Base-by-base conservation (phyloP, 2,329 filamentous ascomycete species). In the Fusarium subtropicale region DNA sequence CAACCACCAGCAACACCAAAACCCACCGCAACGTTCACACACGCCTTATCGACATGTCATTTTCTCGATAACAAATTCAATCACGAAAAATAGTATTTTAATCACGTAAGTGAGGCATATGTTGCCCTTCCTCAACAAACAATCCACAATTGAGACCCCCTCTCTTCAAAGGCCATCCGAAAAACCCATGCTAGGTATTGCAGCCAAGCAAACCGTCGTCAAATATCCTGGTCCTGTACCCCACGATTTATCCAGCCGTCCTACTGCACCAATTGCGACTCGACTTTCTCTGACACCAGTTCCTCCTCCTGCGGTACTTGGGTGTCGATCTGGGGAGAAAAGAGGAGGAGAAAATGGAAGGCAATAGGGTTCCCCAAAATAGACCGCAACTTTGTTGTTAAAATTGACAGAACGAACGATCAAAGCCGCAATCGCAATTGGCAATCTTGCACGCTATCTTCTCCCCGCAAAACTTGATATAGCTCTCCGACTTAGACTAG, bases 181-280 rank as follows among this genome's bases (percentile, higher is more conserved):
- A 52, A 52, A 60, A 46, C 30, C 22, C 30, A 33, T 15, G 28
- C 20, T 20, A 24, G 31, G 41, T 22, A n/a, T n/a, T 22, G 39
- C 31, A 55, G 48, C 44, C 44, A 63, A 63, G 60, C 42, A 42
- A 54, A 56, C 41, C 30, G 48, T 56, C 30, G 41, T 31, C 46
- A 41, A 30, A 46, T 53, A 52, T 42, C 64, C 56, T 36, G 39
- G 44, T 63, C n/a, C 36, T 64, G 48, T 51, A 67, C 64, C 64
- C 64, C 64, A 64, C 58, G 64, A 54, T 63, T 51, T 16, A 45
- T 42, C 16, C 33, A 58, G 26, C 16, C n/a, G 18, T 52, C 33
- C 9, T 30, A 5, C 28, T 41, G 13, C 50, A 33, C 64, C 64
- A 68, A 68, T 67, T 58, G 48, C 11, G 56, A 28, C 11, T 36